phyloP scores from a whole-genome alignment of 108 stramenopile species.

The Fragilaria radians region DNA sequence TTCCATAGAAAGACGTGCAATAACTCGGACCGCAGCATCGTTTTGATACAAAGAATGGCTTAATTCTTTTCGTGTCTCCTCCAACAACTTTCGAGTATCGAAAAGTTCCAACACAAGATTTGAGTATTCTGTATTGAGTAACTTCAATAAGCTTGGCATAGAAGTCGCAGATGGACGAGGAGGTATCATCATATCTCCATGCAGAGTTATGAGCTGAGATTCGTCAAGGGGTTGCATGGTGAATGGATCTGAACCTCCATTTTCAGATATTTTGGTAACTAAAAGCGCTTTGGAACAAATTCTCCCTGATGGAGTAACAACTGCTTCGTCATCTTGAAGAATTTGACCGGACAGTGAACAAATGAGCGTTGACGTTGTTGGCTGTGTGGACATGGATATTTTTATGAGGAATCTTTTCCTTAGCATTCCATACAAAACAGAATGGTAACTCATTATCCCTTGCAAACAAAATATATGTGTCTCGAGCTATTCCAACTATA shows the following conservation, averaged over 20 bases:
- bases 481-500: no score
- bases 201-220: slow-evolving; percentile 46
- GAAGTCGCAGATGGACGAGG: slow-evolving; percentile 55
- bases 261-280: slow-evolving; percentile 64
- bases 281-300: slow-evolving; percentile 60
- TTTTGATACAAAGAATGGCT: slow-evolving; percentile 91
- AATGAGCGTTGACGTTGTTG: slow-evolving; percentile 8
- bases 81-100: slow-evolving; percentile 72
- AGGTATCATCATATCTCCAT: slow-evolving; percentile 18
- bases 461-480: no score
- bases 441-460: no score
- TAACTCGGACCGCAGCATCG: slow-evolving; percentile 92
- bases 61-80: slow-evolving; percentile 83
- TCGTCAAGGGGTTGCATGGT: slow-evolving; percentile 43
- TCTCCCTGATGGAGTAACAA: slow-evolving; percentile 78
- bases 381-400: background rate
- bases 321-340: slow-evolving; percentile 33
- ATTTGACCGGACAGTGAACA: slow-evolving; percentile 70
- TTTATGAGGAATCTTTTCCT: no score
- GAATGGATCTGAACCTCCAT: slow-evolving; percentile 76
- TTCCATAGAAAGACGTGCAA: slow-evolving; percentile 84
- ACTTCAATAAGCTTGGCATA: slow-evolving; percentile 47
- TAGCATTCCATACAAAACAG: no score
- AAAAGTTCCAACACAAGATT: slow-evolving; percentile 82
- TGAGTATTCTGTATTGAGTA: slow-evolving; percentile 86